Base-by-base conservation (phyloP, 768 basidiomycete genomes). In the Pulveroboletus sp. region DNA sequence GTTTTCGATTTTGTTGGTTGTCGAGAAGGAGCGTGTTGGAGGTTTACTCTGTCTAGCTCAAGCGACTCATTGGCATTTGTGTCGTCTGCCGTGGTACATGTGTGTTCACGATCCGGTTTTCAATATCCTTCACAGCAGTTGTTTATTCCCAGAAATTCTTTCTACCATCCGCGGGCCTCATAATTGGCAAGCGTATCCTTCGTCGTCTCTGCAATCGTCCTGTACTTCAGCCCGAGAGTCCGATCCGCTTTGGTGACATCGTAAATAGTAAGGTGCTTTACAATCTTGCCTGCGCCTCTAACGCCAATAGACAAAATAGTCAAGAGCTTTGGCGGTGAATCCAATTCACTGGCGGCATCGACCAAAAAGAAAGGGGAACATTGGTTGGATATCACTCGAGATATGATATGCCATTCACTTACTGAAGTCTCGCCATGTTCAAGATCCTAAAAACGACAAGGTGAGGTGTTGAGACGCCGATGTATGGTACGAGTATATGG, bases 121-220 rank as follows among this genome's bases (percentile, higher is more conserved):
- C n/a, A n/a, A n/a, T n/a, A n/a, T n/a, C n/a, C n/a, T n/a, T n/a
- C n/a, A n/a, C n/a, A n/a, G n/a, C n/a, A n/a, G n/a, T n/a, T n/a
- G n/a, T n/a, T n/a, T n/a, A n/a, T n/a, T n/a, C n/a, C n/a, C n/a
- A n/a, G n/a, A n/a, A n/a, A n/a, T n/a, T n/a, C n/a, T n/a, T n/a
- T 47, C 31, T 58, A 72, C 76, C 74, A 78, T 1, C 74, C 72
- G 23, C 69, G 67, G n/a, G 53, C 59, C 55, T 72, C 71, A 43
- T 72, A 78, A 50, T 79, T 73, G 7, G 61, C 65, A 32, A 79
- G 43, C 8, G 64, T 68, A 49, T 75, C 79, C 45, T 50, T 68
- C 8, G 72, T 64, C 10, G 69, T 67, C 55, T 77, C 70, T 51
- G 69, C 70, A 34, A 70, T 67, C 4, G 67, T 65, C 13, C 64